Evolutionary conservation across 2,329 filamentous ascomycete genomes (phyloP).

Genomic region (Colletotrichum liaoningense): DNA sequence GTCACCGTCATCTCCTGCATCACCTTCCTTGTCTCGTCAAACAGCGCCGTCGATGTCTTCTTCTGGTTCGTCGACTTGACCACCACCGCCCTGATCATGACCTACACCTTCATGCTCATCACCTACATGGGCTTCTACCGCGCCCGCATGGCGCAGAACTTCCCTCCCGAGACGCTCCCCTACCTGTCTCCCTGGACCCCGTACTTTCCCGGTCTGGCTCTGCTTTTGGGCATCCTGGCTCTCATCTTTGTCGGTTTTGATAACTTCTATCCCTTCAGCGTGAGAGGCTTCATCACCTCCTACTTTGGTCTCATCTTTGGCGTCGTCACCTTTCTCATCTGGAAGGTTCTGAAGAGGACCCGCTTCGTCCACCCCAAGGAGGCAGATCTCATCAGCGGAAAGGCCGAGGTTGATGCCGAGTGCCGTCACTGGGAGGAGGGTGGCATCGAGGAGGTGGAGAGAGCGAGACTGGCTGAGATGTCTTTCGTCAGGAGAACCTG

Average conservation of each 20-base stretch:
- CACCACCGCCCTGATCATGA: conserved; percentile 69
- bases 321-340: conserved; percentile 68
- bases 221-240: conserved; percentile 58
- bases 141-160: conserved; percentile 63
- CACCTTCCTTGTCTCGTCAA: conserved; percentile 52
- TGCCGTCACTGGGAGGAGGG: conserved; percentile 57
- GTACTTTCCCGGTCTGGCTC: conserved; percentile 61
- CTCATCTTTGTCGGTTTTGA: conserved; percentile 69
- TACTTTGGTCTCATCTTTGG: conserved; percentile 67
- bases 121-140: conserved; percentile 61
- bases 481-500: conserved; percentile 48
- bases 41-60: conserved; percentile 49
- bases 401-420: conserved; percentile 73
- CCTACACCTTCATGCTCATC: conserved; percentile 61
- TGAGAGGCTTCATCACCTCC: conserved; percentile 61
- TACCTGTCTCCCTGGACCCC: conserved; percentile 64
- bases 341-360: conserved; percentile 74
- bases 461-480: conserved; percentile 49
- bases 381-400: conserved; percentile 70
- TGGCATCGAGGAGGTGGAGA: conserved; percentile 58
- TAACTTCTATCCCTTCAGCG: conserved; percentile 62
- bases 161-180: conserved; percentile 59
- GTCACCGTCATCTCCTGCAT: conserved; percentile 49
- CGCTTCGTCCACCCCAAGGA: conserved; percentile 65
- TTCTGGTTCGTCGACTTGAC: conserved; percentile 63